A percentile compares a stretch with the other conserved stretches of the same genome.
These are phyloP conservation scores for Kwoniella mangroviensis DNA, from an alignment of 768 basidiomycete genomes.

Conservation along the genomic window DNA sequence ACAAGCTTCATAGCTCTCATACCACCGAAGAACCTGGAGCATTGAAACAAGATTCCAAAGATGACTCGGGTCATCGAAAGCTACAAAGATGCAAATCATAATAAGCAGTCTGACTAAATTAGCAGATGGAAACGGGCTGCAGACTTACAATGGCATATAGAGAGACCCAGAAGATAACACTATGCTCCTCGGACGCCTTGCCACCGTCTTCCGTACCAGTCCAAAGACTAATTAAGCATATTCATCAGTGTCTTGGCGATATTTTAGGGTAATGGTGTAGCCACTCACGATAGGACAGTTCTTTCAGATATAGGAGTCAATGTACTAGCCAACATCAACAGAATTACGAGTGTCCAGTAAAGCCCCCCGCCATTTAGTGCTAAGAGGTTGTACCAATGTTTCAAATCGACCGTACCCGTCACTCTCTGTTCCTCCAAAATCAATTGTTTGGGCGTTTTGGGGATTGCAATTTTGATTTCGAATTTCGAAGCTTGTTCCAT, in stretches of 20 bases:
- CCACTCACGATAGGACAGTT: conserved; percentile 38
- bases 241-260: not conserved
- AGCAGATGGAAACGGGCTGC: too few relatives aligned
- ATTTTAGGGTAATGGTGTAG: too few relatives aligned
- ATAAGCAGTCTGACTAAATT: not conserved
- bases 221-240: conserved; percentile 35
- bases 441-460: conserved; percentile 44
- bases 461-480: conserved; percentile 25
- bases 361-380: conserved; percentile 26
- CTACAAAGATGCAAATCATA: conserved; percentile 15
- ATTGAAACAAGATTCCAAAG: conserved; percentile 6
- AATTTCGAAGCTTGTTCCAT: conserved; percentile 18
- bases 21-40: conserved; percentile 36
- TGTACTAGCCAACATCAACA: conserved; percentile 14
- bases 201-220: conserved; percentile 20
- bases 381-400: conserved; percentile 40
- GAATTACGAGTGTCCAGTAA: conserved; percentile 31
- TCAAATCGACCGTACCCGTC: conserved; percentile 29
- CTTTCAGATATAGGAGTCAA: conserved; percentile 34
- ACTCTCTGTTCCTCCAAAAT: conserved; percentile 38
- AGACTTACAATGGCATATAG: conserved; percentile 37
- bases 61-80: conserved; percentile 23
- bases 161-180: conserved; percentile 33
- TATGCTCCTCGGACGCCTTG: not conserved
- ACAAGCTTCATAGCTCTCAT: conserved; percentile 31